Evolutionary conservation across 2,329 filamentous ascomycete genomes (phyloP).

Genomic region (Alternaria panax): DNA sequence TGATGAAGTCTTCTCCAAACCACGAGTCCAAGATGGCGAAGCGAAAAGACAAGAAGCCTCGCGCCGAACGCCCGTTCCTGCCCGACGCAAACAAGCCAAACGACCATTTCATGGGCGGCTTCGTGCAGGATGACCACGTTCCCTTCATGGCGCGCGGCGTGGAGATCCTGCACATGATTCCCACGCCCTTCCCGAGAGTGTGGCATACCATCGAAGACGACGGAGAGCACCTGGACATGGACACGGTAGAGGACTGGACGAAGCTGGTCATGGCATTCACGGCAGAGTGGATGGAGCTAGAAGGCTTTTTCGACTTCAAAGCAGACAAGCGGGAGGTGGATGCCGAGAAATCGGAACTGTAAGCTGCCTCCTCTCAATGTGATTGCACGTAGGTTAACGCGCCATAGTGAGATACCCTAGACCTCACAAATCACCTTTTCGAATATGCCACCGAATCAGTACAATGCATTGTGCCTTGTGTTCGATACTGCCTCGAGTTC

Average conservation of each 20-base stretch:
- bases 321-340: slow-evolving; percentile 23
- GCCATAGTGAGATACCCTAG: slow-evolving; percentile 43
- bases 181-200: slow-evolving; percentile 78
- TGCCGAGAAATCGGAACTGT: slow-evolving; percentile 47
- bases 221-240: slow-evolving; percentile 81
- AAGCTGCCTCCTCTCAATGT: slow-evolving; percentile 33
- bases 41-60: slow-evolving; percentile 39
- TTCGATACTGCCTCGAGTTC: background rate
- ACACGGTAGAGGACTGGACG: slow-evolving; percentile 88
- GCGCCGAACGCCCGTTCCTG: slow-evolving; percentile 64
- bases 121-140: slow-evolving; percentile 87
- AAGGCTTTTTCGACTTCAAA: slow-evolving; percentile 44
- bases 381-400: slow-evolving; percentile 28
- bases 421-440: slow-evolving; percentile 11
- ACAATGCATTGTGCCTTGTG: background rate
- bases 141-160: slow-evolving; percentile 91
- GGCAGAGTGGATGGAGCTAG: slow-evolving; percentile 86
- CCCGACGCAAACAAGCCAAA: slow-evolving; percentile 60
- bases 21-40: slow-evolving; percentile 53
- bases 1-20: slow-evolving; percentile 70
- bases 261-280: slow-evolving; percentile 83
- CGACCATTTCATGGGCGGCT: slow-evolving; percentile 59
- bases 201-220: slow-evolving; percentile 92
- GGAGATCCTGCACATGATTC: slow-evolving; percentile 90
- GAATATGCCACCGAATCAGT: background rate